phyloP scores from a whole-genome alignment of 2,329 filamentous ascomycete species.

The Trichoderma semiorbis region DNA sequence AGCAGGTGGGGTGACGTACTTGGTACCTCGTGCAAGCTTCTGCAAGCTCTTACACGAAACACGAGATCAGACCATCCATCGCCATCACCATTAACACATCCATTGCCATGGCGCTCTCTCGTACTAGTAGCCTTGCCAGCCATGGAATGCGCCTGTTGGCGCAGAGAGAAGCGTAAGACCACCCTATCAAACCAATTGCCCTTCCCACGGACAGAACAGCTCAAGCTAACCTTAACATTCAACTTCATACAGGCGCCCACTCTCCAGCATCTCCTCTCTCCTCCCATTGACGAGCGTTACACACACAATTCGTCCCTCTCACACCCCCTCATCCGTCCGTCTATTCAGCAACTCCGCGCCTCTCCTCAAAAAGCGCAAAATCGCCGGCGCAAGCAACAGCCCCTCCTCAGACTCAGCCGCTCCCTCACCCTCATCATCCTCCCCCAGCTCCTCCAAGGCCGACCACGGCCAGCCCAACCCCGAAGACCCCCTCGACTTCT shows the following conservation, averaged over 20 bases:
- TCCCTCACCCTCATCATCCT: constrained; percentile 16
- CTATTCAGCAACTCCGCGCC: constrained; percentile 30
- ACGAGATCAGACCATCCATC: not conserved
- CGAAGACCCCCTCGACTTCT: constrained; percentile 48
- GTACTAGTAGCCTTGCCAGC: constrained; percentile 16
- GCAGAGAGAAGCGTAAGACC: constrained; percentile 25
- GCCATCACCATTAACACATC: not conserved
- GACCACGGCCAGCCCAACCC: constrained; percentile 31
- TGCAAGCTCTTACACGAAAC: not conserved
- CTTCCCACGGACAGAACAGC: not conserved
- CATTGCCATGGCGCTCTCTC: constrained; percentile 5
- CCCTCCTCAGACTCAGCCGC: constrained; percentile 19
- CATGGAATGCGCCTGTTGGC: constrained; percentile 25
- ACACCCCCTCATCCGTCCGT: constrained; percentile 19
- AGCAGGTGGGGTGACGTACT: not conserved
- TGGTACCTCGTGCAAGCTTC: constrained; percentile 7
- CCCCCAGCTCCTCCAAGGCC: constrained; percentile 22
- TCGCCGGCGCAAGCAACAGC: constrained; percentile 31
- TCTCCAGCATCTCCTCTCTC: not conserved
- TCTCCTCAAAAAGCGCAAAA: constrained; percentile 40
- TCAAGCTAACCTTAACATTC: not conserved
- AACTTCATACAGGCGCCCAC: not conserved
- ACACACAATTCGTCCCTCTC: not conserved
- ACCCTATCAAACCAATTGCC: not conserved
- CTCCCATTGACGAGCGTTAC: not conserved